Conservation (phyloP, 768 basidiomycete species). For the button mushroom (Agaricus bisporus) region DNA sequence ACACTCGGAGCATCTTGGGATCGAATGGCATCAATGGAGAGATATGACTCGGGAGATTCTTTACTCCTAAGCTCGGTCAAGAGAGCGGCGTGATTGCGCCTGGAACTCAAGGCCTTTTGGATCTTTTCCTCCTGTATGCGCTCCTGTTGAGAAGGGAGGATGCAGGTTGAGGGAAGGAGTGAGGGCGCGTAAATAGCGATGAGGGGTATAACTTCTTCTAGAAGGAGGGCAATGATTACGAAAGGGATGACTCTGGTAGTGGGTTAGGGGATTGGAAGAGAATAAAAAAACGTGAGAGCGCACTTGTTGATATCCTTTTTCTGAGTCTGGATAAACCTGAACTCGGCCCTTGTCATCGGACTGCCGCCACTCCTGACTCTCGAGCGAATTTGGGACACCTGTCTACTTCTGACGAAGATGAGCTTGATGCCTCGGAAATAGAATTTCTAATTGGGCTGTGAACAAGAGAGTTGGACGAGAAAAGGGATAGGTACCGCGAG, state of each 20-base stretch:
- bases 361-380: constrained; percentile 56
- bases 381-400: constrained; percentile 45
- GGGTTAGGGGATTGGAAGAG: background rate
- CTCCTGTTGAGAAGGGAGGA: constrained; percentile 71
- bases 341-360: constrained; percentile 62
- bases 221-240: constrained; percentile 60
- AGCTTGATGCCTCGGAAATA: constrained; percentile 74
- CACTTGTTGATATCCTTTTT: constrained; percentile 68
- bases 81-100: constrained; percentile 27
- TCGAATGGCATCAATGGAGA: constrained; percentile 25
- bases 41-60: constrained; percentile 26
- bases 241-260: constrained; percentile 68
- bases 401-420: constrained; percentile 55
- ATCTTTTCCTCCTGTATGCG: constrained; percentile 54
- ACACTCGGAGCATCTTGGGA: constrained; percentile 30
- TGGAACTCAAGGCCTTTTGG: constrained; percentile 38
- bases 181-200: constrained; percentile 82
- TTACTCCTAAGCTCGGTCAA: constrained; percentile 29
- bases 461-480: background rate
- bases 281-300: constrained; percentile 13
- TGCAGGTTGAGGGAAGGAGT: constrained; percentile 81
- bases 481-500: constrained; percentile 30
- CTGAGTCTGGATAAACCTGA: constrained; percentile 61
- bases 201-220: constrained; percentile 80
- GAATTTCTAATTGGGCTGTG: constrained; percentile 56